Evolutionary conservation across 2,329 filamentous ascomycete species (phyloP), one percentile per base, ranked within the genome.

Genomic region (Helotiales sp.): DNA sequence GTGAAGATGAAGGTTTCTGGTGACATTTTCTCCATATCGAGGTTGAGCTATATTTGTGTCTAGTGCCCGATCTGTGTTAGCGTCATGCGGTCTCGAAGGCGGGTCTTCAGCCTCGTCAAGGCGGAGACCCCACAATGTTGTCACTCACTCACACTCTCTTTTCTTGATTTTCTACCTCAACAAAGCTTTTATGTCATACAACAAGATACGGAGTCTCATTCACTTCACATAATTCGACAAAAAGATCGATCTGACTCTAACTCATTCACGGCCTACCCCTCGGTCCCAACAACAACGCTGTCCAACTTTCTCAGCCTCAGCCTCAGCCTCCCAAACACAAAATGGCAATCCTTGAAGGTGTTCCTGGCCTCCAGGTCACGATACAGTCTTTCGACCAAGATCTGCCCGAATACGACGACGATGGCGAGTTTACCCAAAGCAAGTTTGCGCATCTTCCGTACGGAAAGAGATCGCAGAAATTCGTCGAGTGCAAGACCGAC

Each of bases 291-390:
- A 49, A 13, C 11, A 40, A n/a, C 59, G n/a, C n/a, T n/a, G 4
- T n/a, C 7, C 15, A n/a, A 59, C 20, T 34, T 32, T 11, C 32
- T 20, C 30, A 45, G 24, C 52, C 28, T 26, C 11, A 49, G 13
- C 17, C 11, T 61, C 32, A 26, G 17, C 17, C 15, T 13, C 40
- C 57, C 5, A 13, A 20, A 20, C 47, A n/a, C n/a, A 65, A 22
- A 6, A 74, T 75, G 74, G 74, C 73, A 6, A 69, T 75, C 30
- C 66, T 73, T 22, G 30, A 63, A 13, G 67, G n/a, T 20, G 34
- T 71, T 11, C 71, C 73, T 11, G 70, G 73, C 11, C 22, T 75
- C 30, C 24, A 70, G 65, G 69, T 74, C 24, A 69, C 69, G 10
- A 68, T 75, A 17, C 26, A 65, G 11, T 71, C 64, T 5, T 49